phyloP scores from a whole-genome alignment of 108 stramenopile genomes.

The Nitzschia palea region DNA sequence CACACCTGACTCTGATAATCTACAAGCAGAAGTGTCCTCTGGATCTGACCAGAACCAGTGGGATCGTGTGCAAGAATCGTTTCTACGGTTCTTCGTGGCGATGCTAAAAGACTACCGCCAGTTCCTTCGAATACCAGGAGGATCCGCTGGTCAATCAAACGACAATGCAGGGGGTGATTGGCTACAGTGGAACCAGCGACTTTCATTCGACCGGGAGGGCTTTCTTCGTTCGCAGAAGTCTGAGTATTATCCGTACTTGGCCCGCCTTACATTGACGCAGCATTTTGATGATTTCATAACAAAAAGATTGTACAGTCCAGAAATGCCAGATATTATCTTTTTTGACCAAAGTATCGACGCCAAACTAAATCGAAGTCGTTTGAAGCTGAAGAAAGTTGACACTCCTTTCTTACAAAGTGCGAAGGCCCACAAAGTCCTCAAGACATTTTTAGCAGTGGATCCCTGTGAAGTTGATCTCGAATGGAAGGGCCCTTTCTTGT shows the following conservation, averaged over 20 bases:
- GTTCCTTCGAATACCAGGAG: constrained; percentile 50
- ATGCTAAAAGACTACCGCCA: constrained; percentile 83
- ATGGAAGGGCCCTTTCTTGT: constrained; percentile 44
- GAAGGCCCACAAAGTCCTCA: constrained; percentile 77
- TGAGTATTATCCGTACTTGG: constrained; percentile 67
- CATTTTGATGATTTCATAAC: constrained; percentile 91
- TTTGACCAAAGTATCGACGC: constrained; percentile 90
- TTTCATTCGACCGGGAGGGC: constrained; percentile 47
- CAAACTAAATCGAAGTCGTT: constrained; percentile 75
- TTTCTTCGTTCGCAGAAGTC: constrained; percentile 68
- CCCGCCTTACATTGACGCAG: constrained; percentile 73
- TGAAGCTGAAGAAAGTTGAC: constrained; percentile 72
- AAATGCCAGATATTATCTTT: constrained; percentile 79
- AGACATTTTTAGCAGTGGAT: constrained; percentile 67
- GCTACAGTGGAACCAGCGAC: constrained; percentile 34
- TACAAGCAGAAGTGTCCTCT: constrained; percentile 30
- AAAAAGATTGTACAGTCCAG: constrained; percentile 78
- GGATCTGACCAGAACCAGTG: constrained; percentile 63
- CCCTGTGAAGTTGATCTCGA: constrained; percentile 46
- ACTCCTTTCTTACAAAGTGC: constrained; percentile 79
- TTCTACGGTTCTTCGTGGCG: constrained; percentile 85
- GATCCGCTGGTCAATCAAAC: not conserved
- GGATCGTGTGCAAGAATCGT: constrained; percentile 90
- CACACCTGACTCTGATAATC: constrained; percentile 54
- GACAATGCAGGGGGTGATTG: constrained; percentile 9